Base-by-base conservation (phyloP, 768 basidiomycete genomes). In the Mycena metata region DNA sequence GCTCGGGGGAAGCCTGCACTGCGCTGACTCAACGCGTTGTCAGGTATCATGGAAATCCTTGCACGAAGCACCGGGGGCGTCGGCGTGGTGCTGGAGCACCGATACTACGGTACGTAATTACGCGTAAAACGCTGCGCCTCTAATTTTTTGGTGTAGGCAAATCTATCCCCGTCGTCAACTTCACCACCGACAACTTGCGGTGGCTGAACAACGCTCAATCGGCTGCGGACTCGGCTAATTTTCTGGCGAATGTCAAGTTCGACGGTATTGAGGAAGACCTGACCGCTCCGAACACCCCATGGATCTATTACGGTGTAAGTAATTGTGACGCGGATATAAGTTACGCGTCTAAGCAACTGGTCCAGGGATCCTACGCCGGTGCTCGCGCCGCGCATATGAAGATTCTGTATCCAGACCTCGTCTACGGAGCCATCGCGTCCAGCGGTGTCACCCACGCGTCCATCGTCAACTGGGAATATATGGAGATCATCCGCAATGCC, bases 341-440 rank as follows among this genome's bases (percentile, higher is more conserved):
- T 23, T 21, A 45, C 33, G 46, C 23, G 15, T 49, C n/a, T 30
- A n/a, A 54, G 69, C 41, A 43, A 70, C 54, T 35, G n/a, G 51
- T 15, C 23, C 71, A 92, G 91, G 92, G 93, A 10, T 96, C 94
- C 0, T 97, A 97, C 72, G 96, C 96, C 12, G 96, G 96, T 67
- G 96, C 96, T 10, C 90, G 96, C 15, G 91, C 96, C 0, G 96
- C 96, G 0, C 94, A 97, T 74, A 95, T 97, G 92, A 89, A 88
- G 61, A 81, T 94, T 36, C 84, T 96, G 26, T 96, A 95, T 74
- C 95, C 96, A 0, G 89, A 96, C 36, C 83, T 96, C n/a, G 92
- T 95, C 5, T 96, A 86, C 78, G 96, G 95, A 23, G 91, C 94
- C 2, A 96, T 98, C 63, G 94, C 96, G 1, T 94, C 92, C 17